These are phyloP conservation scores for Dothideomycetes sp. DNA, from an alignment of 2,329 filamentous ascomycete genomes.

Conservation along the genomic window DNA sequence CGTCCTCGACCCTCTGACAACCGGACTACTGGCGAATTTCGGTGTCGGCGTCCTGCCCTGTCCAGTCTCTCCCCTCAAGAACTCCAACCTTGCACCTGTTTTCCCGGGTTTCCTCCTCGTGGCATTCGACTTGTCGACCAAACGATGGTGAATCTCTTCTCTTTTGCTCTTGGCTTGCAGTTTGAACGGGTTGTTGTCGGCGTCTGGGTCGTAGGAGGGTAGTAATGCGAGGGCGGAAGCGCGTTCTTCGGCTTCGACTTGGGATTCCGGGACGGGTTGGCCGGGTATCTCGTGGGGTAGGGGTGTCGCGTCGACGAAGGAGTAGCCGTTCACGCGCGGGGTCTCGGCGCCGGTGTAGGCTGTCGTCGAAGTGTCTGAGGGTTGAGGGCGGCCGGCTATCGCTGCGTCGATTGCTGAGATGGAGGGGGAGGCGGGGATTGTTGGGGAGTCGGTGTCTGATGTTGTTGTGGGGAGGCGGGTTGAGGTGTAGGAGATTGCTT, in stretches of 20 bases:
- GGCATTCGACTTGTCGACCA: constrained; percentile 73
- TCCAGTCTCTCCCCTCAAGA: constrained; percentile 28
- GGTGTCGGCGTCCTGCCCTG: constrained; percentile 54
- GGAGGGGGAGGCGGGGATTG: constrained; percentile 65
- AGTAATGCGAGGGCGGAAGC: constrained; percentile 32
- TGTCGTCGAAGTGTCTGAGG: constrained; percentile 31
- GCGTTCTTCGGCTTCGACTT: constrained; percentile 26
- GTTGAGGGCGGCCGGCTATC: constrained; percentile 61
- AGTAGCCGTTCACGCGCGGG: constrained; percentile 84
- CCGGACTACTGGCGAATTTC: constrained; percentile 50
- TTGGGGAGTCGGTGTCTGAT: constrained; percentile 18
- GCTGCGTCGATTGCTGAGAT: constrained; percentile 77
- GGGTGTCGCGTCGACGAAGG: constrained; percentile 80
- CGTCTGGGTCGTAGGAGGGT: constrained; percentile 38
- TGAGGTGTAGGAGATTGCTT: constrained; percentile 69
- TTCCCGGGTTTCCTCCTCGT: constrained; percentile 59
- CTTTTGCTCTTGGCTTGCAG: constrained; percentile 65
- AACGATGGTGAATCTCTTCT: constrained; percentile 73
- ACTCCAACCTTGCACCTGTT: constrained; percentile 36
- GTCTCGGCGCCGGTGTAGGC: constrained; percentile 63
- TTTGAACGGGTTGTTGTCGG: constrained; percentile 67
- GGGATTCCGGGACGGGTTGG: constrained; percentile 23
- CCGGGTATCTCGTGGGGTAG: constrained; percentile 46
- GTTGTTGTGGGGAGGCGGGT: constrained; percentile 57
- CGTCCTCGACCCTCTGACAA: constrained; percentile 49